These are phyloP conservation scores for Sphaerobolus stellatus DNA, from an alignment of 1,284 basidiomycete species.

Conservation along the genomic window DNA sequence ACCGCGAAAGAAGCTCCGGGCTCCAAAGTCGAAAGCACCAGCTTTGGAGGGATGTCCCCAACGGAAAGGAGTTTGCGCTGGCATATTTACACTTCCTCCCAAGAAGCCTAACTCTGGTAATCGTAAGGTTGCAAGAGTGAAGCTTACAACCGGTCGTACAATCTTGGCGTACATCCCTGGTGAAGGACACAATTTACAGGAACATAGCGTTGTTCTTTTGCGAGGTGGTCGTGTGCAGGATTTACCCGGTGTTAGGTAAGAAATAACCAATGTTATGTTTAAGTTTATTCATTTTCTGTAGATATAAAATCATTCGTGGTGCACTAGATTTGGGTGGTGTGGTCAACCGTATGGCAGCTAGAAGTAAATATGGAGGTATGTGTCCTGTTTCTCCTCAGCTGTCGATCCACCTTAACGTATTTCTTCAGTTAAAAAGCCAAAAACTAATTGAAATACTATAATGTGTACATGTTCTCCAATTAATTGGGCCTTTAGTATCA, in stretches of 20 bases:
- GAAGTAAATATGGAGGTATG: slow-evolving; percentile 94
- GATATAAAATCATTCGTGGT: slow-evolving; percentile 95
- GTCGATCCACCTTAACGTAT: slow-evolving; percentile 1
- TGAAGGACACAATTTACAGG: slow-evolving; percentile 97
- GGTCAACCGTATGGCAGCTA: slow-evolving; percentile 74
- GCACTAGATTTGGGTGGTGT: slow-evolving; percentile 92
- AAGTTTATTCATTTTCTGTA: slow-evolving; percentile 33
- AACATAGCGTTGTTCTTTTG: slow-evolving; percentile 93
- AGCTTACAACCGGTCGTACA: slow-evolving; percentile 86
- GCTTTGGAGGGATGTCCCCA: slow-evolving; percentile 78
- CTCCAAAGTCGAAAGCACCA: slow-evolving; percentile 66
- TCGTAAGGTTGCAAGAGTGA: slow-evolving; percentile 94
- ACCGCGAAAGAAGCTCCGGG: slow-evolving; percentile 48
- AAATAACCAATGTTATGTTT: slow-evolving; percentile 15
- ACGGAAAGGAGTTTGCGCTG: slow-evolving; percentile 86
- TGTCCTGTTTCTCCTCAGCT: slow-evolving; percentile 19
- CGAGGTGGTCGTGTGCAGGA: slow-evolving; percentile 96
- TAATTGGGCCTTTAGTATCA: no score
- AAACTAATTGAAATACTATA: slow-evolving; percentile 42
- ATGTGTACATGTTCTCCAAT: background rate
- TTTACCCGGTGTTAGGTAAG: slow-evolving; percentile 93
- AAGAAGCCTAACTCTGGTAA: slow-evolving; percentile 99
- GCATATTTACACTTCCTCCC: slow-evolving; percentile 84
- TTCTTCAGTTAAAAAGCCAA: slow-evolving; percentile 79
- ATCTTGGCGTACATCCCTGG: slow-evolving; percentile 95